Evolutionary conservation across 2,329 filamentous ascomycete genomes (phyloP).

Genomic region (Tolypocladium tropicale): DNA sequence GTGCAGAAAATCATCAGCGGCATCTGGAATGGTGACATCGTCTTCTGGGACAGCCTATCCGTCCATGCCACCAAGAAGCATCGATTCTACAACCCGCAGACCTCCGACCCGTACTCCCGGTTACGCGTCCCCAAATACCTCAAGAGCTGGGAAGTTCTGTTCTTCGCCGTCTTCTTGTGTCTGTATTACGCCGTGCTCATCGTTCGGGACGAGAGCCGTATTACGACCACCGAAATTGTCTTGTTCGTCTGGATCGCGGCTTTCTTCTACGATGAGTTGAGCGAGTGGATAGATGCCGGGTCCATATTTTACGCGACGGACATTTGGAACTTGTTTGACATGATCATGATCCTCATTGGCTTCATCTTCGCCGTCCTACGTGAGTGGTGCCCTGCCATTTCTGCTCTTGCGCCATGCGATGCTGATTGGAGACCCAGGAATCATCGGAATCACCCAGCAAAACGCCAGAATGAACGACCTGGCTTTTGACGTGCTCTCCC

Average conservation of each 20-base stretch:
- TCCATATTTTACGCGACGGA: conserved; percentile 77
- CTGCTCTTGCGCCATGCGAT: neutral
- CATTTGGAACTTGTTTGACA: conserved; percentile 68
- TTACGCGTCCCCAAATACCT: conserved; percentile 73
- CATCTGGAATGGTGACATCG: conserved; percentile 78
- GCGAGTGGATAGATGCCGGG: conserved; percentile 77
- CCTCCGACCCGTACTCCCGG: conserved; percentile 64
- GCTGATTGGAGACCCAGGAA: conserved; percentile 14
- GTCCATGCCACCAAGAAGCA: conserved; percentile 65
- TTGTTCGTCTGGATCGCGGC: conserved; percentile 81
- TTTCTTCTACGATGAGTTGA: conserved; percentile 80
- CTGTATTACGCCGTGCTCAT: conserved; percentile 84
- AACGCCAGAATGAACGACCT: conserved; percentile 58
- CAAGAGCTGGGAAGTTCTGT: conserved; percentile 74
- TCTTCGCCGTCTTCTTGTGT: conserved; percentile 65
- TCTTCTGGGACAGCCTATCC: conserved; percentile 76
- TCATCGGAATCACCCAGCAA: conserved; percentile 32
- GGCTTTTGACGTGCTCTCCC: conserved; percentile 79
- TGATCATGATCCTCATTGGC: conserved; percentile 65
- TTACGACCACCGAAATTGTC: conserved; percentile 59
- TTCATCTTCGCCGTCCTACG: conserved; percentile 60
- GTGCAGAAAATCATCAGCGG: conserved; percentile 77
- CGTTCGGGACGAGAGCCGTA: conserved; percentile 52
- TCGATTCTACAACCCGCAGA: conserved; percentile 59
- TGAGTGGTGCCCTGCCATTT: conserved; percentile 36